A percentile compares a stretch with the other conserved stretches of the same genome.
These are phyloP conservation scores for Salvia miltiorrhiza DNA, from an alignment of 257 asterid species.

Conservation along the genomic window DNA sequence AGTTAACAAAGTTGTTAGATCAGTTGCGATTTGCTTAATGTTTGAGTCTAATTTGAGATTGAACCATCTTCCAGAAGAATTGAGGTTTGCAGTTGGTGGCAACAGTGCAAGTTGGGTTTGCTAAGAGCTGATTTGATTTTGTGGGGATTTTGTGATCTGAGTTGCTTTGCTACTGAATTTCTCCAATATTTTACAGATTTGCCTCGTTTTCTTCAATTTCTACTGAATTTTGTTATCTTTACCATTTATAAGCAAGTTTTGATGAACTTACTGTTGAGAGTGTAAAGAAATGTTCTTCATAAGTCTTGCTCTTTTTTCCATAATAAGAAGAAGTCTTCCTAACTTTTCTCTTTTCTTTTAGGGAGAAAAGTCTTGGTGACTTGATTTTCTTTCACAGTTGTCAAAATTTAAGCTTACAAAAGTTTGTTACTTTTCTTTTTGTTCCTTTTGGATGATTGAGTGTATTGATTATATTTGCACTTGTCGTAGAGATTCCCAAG, in stretches of 20 bases:
- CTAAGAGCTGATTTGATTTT: too few species aligned
- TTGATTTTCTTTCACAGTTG: background rate
- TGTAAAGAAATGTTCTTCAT: background rate
- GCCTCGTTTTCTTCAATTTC: background rate
- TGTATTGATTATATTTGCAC: too few species aligned
- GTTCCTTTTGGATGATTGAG: background rate
- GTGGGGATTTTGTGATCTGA: background rate
- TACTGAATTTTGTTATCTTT: background rate
- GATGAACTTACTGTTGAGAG: background rate
- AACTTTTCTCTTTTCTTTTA: too few species aligned
- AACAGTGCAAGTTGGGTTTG: background rate
- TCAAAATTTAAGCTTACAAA: background rate
- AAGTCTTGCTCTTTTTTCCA: background rate
- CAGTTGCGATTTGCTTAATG: background rate
- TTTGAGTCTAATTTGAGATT: background rate
- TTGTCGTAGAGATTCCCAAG: too few species aligned
- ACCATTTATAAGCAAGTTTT: background rate
- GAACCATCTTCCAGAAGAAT: background rate
- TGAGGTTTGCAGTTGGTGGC: background rate
- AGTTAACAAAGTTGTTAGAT: background rate
- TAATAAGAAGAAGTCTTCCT: background rate
- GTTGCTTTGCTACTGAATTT: background rate
- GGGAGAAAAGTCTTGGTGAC: background rate
- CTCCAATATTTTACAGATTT: background rate
- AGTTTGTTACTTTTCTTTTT: background rate